These are phyloP conservation scores for Aspergillus affinis DNA, from an alignment of 495 filamentous ascomycete genomes.

Conservation along the genomic window DNA sequence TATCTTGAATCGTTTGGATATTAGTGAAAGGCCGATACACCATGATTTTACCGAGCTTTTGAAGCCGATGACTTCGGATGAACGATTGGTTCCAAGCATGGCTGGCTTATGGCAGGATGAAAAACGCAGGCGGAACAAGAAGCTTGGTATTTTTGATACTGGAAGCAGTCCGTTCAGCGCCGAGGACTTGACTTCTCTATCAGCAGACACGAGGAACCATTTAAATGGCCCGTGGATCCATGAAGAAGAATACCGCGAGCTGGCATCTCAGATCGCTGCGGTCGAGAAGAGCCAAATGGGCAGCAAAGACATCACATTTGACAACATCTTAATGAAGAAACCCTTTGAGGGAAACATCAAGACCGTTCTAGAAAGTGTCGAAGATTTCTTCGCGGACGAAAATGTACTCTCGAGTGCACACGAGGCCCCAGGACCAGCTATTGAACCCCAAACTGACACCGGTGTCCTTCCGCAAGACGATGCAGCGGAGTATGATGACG, in stretches of 20 bases:
- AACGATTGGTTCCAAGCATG: slow-evolving; percentile 90
- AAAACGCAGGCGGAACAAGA: slow-evolving; percentile 70
- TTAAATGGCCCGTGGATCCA: slow-evolving; percentile 80
- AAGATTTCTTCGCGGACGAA: slow-evolving; percentile 78
- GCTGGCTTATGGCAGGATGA: slow-evolving; percentile 93
- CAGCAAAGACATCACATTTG: slow-evolving; percentile 54
- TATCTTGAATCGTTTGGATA: slow-evolving; percentile 77
- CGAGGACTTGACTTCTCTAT: slow-evolving; percentile 83
- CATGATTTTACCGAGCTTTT: slow-evolving; percentile 82
- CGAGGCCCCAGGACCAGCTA: slow-evolving; percentile 3
- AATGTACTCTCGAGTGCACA: slow-evolving; percentile 36
- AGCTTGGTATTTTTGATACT: slow-evolving; percentile 59
- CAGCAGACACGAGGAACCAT: slow-evolving; percentile 70
- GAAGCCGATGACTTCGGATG: slow-evolving; percentile 59
- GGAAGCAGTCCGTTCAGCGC: slow-evolving; percentile 72
- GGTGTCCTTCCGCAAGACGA: slow-evolving; percentile 43
- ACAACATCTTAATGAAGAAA: slow-evolving; percentile 56
- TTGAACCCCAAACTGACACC: slow-evolving; percentile 22
- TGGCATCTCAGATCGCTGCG: slow-evolving; percentile 57
- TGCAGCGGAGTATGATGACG: slow-evolving; percentile 46
- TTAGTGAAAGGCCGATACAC: slow-evolving; percentile 73
- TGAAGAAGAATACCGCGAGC: slow-evolving; percentile 75
- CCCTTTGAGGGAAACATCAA: slow-evolving; percentile 60
- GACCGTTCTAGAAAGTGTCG: slow-evolving; percentile 77
- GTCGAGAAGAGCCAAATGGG: slow-evolving; percentile 59